phyloP scores from a whole-genome alignment of 2,329 filamentous ascomycete genomes.

The Fusarium sp. region DNA sequence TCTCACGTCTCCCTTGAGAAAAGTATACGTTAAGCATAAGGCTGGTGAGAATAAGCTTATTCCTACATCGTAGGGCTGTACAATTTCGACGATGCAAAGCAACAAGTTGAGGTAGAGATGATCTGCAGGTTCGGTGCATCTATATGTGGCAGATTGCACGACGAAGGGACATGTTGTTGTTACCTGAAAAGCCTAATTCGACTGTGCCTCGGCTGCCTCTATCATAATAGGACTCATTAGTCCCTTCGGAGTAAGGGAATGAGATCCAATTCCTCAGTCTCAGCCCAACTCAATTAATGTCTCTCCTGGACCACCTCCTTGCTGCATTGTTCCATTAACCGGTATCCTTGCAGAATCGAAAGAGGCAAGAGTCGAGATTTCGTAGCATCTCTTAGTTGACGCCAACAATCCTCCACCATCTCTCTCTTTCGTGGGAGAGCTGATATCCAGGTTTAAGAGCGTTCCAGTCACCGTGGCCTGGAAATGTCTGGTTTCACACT shows the following conservation, averaged over 20 bases:
- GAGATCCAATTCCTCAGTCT: not conserved
- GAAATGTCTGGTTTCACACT: not conserved
- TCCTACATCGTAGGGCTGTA: not conserved
- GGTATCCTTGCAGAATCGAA: not conserved
- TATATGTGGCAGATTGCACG: not conserved
- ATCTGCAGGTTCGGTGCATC: not conserved
- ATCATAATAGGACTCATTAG: not conserved
- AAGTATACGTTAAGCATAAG: not conserved
- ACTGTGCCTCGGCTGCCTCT: not conserved
- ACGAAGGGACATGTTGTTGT: not conserved
- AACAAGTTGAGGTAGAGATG: not conserved
- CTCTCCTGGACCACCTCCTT: not conserved
- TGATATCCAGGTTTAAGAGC: not conserved
- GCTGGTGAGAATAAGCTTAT: not conserved
- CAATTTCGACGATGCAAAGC: not conserved
- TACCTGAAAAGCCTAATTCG: not conserved
- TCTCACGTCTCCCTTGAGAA: not conserved
- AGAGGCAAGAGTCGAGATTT: not conserved
- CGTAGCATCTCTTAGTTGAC: not conserved
- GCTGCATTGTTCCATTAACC: not conserved
- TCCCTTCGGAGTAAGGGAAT: not conserved
- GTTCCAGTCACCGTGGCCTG: not conserved
- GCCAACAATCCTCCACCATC: not conserved
- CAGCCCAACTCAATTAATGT: not conserved
- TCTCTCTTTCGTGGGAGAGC: not conserved